Evolutionary conservation across 2,329 filamentous ascomycete species (phyloP).

Genomic region (Emergomyces africanus): DNA sequence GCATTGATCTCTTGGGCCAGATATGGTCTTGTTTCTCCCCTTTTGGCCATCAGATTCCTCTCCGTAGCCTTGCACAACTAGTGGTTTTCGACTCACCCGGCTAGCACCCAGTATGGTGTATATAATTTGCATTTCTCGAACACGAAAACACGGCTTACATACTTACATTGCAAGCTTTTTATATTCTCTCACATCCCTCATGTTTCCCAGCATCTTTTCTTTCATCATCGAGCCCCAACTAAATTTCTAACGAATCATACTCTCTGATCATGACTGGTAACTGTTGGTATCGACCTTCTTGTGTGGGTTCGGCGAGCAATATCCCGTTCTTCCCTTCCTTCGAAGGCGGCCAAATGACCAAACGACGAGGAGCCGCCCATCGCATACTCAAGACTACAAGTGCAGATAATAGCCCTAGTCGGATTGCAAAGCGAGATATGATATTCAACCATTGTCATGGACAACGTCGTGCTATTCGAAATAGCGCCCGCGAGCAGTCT

Average conservation of each 20-base stretch:
- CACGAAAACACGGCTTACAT: not conserved
- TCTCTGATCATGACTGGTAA: not conserved
- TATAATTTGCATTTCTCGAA: not conserved
- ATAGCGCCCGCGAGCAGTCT: not conserved
- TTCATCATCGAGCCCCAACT: not conserved
- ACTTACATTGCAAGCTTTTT: not conserved
- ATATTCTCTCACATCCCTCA: not conserved
- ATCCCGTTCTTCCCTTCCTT: not conserved
- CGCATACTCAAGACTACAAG: conserved; percentile 53
- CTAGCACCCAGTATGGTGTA: not conserved
- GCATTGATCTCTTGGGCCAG: not conserved
- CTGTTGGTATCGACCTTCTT: not conserved
- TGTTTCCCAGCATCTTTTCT: not conserved
- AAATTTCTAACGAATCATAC: not conserved
- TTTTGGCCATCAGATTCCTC: not conserved
- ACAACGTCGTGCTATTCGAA: not conserved
- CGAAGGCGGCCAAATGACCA: not conserved
- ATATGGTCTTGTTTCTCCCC: not conserved
- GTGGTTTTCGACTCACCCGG: not conserved
- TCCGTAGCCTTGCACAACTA: conserved; percentile 1
- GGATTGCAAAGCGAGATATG: conserved; percentile 32
- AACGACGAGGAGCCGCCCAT: not conserved
- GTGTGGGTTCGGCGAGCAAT: not conserved
- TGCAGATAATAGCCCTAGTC: conserved; percentile 54
- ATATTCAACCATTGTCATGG: not conserved